Conservation (phyloP, 2,329 filamentous ascomycete species). For the Ustulina deusta region DNA sequence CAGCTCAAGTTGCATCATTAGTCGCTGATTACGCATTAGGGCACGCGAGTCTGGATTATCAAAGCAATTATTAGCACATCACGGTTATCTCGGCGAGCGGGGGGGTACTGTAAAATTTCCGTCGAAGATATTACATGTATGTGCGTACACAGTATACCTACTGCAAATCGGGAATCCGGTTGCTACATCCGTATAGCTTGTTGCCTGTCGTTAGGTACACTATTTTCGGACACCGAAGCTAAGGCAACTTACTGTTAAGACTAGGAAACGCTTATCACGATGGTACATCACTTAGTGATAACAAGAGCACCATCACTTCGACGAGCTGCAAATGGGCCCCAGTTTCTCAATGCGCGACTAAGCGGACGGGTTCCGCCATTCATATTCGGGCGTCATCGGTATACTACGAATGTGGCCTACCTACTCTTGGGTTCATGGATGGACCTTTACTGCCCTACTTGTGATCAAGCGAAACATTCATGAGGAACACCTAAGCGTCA, state of each 20-base stretch:
- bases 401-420: background rate
- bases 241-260: background rate
- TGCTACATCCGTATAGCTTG: conserved; percentile 4
- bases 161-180: background rate
- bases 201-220: background rate
- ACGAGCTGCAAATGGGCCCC: background rate
- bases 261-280: conserved; percentile 4
- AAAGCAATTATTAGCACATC: conserved; percentile 10
- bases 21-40: conserved; percentile 9
- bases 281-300: conserved; percentile 1
- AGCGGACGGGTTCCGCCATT: background rate
- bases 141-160: conserved; percentile 1
- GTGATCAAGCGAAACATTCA: no score
- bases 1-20: background rate
- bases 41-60: conserved; percentile 20
- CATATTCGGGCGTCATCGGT: conserved; percentile 4
- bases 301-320: background rate
- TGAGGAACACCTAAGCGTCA: no score
- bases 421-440: no score
- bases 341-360: background rate
- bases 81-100: background rate
- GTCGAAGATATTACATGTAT: conserved; percentile 11
- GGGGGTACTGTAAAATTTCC: conserved; percentile 19
- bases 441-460: no score
- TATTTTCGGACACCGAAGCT: conserved; percentile 7